Percentiles rank a stretch among this genome's conserved stretches.
Conservation (phyloP, 1,139 yeast species). For the Martiniozyma asiatica region DNA sequence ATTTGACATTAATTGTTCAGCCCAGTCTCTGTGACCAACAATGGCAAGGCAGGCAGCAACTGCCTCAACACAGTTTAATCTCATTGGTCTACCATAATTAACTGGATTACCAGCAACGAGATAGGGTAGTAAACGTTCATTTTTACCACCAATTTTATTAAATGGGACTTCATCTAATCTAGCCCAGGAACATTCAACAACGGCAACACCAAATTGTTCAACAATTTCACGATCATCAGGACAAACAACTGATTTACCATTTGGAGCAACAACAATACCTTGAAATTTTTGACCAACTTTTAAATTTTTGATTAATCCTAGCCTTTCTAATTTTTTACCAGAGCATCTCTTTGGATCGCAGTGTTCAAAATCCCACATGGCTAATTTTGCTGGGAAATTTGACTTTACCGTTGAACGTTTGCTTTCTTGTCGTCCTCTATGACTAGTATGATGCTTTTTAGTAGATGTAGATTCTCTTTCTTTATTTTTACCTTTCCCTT, state of each 20-base stretch:
- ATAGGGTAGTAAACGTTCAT: conserved; percentile 82
- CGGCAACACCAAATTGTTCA: conserved; percentile 80
- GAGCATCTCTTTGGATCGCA: conserved; percentile 98
- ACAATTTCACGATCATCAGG: conserved; percentile 77
- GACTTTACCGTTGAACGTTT: conserved; percentile 15
- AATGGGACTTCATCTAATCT: conserved; percentile 92
- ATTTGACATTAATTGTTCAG: conserved; percentile 56
- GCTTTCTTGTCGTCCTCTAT: conserved; percentile 38
- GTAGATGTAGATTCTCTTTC: too few relatives aligned
- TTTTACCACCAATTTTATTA: conserved; percentile 77
- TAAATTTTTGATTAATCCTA: conserved; percentile 69
- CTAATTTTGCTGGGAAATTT: conserved; percentile 57
- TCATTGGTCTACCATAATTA: conserved; percentile 95
- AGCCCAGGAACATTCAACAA: conserved; percentile 99
- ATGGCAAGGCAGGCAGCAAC: conserved; percentile 95
- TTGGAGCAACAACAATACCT: conserved; percentile 89
- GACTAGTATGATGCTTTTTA: conserved; percentile 20
- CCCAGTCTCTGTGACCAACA: conserved; percentile 88
- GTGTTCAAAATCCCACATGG: conserved; percentile 96
- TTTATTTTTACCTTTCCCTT: too few relatives aligned
- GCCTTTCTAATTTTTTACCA: conserved; percentile 83
- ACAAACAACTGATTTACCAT: conserved; percentile 83
- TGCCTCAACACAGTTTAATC: conserved; percentile 92
- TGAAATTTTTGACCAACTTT: conserved; percentile 85
- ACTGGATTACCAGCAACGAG: conserved; percentile 95